Evolutionary conservation across 2,329 filamentous ascomycete genomes (phyloP), one percentile per base, ranked within the genome.

Genomic region (Plectosphaerella plurivora): DNA sequence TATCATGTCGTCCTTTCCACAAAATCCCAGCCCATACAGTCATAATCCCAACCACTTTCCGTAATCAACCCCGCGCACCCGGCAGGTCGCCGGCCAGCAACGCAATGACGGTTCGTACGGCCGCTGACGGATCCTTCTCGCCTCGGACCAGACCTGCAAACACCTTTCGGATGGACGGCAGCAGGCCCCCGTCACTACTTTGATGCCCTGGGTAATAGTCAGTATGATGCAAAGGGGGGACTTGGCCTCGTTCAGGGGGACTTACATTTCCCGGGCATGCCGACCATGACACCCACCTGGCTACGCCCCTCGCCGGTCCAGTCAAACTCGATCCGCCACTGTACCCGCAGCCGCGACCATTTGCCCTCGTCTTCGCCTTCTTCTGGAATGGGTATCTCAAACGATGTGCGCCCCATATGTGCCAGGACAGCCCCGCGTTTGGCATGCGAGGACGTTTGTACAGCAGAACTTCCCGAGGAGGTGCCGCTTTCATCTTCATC

Each of bases 241-340:
- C 10, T 16, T 12, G 11, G 10, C 5, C 11, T 16, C 14, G 33
- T 28, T 24, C 24, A 22, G 18, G 24, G 36, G 28, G 16, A 79
- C 84, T 78, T 68, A 89, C 86, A 89, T 63, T 79, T 81, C 8
- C 71, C 74, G 1, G 86, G 86, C 41, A 84, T 70, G 5, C 79
- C 78, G 2, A 83, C 70, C 55, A 81, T 63, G 11, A 85, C 71
- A 5, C 69, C 70, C 15, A 89, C 67, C 45, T 72, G 72, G 58
- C 79, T 88, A 60, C 79, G 77, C 5, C 83, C 86, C 62, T 89
- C 87, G 6, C 87, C 87, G 0, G 85, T 86, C 86, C 86, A 89
- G 65, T 89, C 86, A 60, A 89, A 88, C 2, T 68, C 67, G 44
- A 88, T 83, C 46, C 67, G 72, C 87, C 87, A 90, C 52, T 76